Evolutionary conservation across 768 basidiomycete genomes (phyloP).

Genomic region (Russula sp.): DNA sequence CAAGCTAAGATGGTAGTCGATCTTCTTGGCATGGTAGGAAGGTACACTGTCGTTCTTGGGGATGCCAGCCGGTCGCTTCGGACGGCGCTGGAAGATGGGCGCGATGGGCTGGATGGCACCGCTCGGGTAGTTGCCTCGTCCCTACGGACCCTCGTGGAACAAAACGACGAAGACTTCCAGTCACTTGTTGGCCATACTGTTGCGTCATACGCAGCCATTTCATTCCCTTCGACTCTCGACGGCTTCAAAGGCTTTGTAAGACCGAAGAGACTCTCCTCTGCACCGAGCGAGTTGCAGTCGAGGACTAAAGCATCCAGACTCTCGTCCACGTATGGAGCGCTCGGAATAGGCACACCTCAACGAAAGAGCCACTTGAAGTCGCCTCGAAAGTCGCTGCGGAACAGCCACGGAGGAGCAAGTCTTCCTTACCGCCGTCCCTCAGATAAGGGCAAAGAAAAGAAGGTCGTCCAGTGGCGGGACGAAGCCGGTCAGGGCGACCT

Average conservation of each 20-base stretch:
- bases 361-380: slow-evolving; percentile 39
- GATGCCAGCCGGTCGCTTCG: slow-evolving; percentile 51
- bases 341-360: slow-evolving; percentile 45
- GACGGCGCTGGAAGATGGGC: slow-evolving; percentile 40
- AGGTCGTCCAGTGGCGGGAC: slow-evolving; percentile 82
- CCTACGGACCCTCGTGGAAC: slow-evolving; percentile 55
- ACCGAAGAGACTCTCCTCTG: slow-evolving; percentile 49
- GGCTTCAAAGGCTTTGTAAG: slow-evolving; percentile 51
- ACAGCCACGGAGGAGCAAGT: slow-evolving; percentile 44
- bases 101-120: slow-evolving; percentile 40
- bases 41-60: slow-evolving; percentile 69
- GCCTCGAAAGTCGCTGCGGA: slow-evolving; percentile 35
- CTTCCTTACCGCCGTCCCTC: slow-evolving; percentile 63
- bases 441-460: slow-evolving; percentile 59
- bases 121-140: slow-evolving; percentile 50
- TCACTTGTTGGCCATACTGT: slow-evolving; percentile 65
- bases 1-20: slow-evolving; percentile 67
- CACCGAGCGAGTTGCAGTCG: slow-evolving; percentile 41
- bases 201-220: slow-evolving; percentile 50
- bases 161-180: slow-evolving; percentile 69
- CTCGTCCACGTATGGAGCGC: slow-evolving; percentile 44
- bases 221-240: slow-evolving; percentile 40
- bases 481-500: slow-evolving; percentile 80
- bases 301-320: slow-evolving; percentile 44
- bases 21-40: slow-evolving; percentile 77